Evolutionary conservation across 2,329 filamentous ascomycete genomes (phyloP), one percentile per base, ranked within the genome.

Genomic region (Aureobasidium sp.): DNA sequence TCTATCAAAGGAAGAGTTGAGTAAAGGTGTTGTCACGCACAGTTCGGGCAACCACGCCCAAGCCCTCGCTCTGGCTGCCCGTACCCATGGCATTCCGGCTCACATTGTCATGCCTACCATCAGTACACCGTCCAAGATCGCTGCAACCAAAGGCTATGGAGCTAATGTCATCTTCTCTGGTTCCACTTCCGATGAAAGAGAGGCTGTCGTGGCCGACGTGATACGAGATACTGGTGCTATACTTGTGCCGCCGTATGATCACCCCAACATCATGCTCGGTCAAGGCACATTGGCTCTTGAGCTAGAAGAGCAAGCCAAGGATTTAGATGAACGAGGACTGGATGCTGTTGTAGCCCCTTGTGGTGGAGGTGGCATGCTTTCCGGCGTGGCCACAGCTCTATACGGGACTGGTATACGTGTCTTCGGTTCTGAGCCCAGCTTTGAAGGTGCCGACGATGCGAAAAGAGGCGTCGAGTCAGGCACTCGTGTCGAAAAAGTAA

Each of bases 21-120:
- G 77, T 69, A 85, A 79, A 70, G 92, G 92, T 0, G 91, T 97
- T 8, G 86, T 91, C 12, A 97, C 93, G 67, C 92, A 97, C 77
- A 94, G 89, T 72, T 91, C 48, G 56, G 92, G 93, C 63, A 97
- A 97, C 76, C 94, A 97, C 72, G 93, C 93, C 0, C 91, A 96
- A 79, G 93, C 94, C 1, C 85, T 97, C 62, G 85, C 93, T 1
- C 86, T 97, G 56, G 93, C 93, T 0, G 91, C 93, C 2, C 81
- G 80, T 19, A 86, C 86, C 40, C 84, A 88, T 70, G 77, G 79
- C 59, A 86, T 97, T 65, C 87, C 88, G 12, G 90, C 91, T 0
- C 85, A 93, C 77, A 92, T 97, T 70, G 86, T 97, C 63, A 97
- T 97, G 93, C 93, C 93, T 0, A 73, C 76, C n/a, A 94, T 94